Percentiles rank a stretch among this genome's conserved stretches.
Evolutionary conservation across 2,329 filamentous ascomycete species (phyloP).

Genomic region (Colletotrichum costaricense): DNA sequence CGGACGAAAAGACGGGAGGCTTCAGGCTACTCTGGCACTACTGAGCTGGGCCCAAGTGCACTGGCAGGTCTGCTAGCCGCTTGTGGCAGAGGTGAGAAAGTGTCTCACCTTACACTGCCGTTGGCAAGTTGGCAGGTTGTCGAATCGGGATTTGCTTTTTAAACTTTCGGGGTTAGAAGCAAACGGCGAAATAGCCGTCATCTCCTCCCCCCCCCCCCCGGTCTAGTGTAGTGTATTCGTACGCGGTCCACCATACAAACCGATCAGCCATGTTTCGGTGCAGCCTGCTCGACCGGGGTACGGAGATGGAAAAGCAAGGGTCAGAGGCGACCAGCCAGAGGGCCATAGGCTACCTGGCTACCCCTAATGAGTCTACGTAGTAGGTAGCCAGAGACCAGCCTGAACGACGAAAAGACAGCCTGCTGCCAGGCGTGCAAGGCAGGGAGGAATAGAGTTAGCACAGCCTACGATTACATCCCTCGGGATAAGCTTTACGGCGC

Average conservation of each 20-base stretch:
- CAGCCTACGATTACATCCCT: slow-evolving; percentile 1
- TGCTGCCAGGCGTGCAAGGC: background rate
- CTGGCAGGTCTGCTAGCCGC: slow-evolving; percentile 1
- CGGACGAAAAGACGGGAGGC: background rate
- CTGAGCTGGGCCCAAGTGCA: slow-evolving; percentile 13
- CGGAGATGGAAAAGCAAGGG: background rate
- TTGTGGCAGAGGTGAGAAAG: slow-evolving; percentile 1
- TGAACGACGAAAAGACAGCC: background rate
- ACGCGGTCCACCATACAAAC: background rate
- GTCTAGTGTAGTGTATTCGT: background rate
- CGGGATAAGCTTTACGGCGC: slow-evolving; percentile 15
- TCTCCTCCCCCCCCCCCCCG: background rate
- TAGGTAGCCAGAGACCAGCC: background rate
- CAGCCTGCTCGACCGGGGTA: background rate
- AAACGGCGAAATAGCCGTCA: slow-evolving; percentile 13
- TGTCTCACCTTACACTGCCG: slow-evolving; percentile 16
- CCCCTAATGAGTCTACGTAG: too few relatives aligned
- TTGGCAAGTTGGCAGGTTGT: slow-evolving; percentile 7
- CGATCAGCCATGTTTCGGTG: slow-evolving; percentile 14
- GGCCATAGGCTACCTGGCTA: too few relatives aligned
- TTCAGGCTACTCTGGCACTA: background rate
- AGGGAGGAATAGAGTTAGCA: slow-evolving; percentile 11
- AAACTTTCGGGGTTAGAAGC: slow-evolving; percentile 26
- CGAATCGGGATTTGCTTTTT: slow-evolving; percentile 24
- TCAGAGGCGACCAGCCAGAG: background rate